Base-by-base conservation (phyloP, 2,329 filamentous ascomycete genomes). In the Harringtonia aguacate region DNA sequence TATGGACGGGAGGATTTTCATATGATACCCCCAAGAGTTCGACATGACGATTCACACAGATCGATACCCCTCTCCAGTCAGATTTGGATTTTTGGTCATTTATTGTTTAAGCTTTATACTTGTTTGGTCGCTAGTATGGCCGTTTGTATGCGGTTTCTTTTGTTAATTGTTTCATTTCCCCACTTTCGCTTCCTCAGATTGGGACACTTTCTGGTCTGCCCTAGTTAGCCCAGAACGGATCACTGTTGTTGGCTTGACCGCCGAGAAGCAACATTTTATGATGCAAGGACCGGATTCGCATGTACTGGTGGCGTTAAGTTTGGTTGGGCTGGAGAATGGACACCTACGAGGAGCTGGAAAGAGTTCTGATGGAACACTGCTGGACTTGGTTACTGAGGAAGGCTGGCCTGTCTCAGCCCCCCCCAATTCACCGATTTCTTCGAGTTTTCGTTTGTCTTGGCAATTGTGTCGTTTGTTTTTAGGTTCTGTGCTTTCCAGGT, bases 51-150 rank as follows among this genome's bases (percentile, higher is more conserved):
- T 41, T 50, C 44, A 43, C 35, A 44, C 46, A 50, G 44, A 46
- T 46, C 46, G 49, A 51, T 51, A 51, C 49, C 49, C 49, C 37
- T 50, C 46, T 50, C 46, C 45, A 35, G 21, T 49, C 35, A 47
- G 30, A 30, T 48, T 45, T 43, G 20, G 18, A 40, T 45, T 46
- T 45, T 48, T 43, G 10, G 8, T 43, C 15, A 22, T 39, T 48
- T 15, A 14, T 44, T 40, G 9, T 43, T 29, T 22, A 15, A 29
- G 18, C 39, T 41, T 39, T 24, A 20, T 37, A n/a, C 24, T 3
- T 8, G 21, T 17, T 38, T 38, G 4, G 8, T 18, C 12, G n/a
- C n/a, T n/a, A n/a, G n/a, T n/a, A n/a, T 31, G 36, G 15, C 36
- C 12, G 9, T 5, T 45, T 35, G 8, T 17, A 24, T 40, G 7